Evolutionary conservation across 768 basidiomycete species (phyloP).

Genomic region (Boletus huronensis): DNA sequence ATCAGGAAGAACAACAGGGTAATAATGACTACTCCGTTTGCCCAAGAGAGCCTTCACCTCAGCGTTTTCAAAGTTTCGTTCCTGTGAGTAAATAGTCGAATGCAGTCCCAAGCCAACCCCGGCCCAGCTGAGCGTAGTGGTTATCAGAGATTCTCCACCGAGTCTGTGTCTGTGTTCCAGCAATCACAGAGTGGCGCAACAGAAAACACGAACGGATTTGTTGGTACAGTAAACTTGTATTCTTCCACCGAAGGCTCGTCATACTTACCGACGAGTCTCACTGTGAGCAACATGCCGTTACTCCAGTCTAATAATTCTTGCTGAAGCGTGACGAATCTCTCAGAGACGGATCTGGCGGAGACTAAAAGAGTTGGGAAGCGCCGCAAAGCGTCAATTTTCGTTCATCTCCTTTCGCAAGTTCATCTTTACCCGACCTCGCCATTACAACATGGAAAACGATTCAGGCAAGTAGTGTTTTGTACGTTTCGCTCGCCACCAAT

Average conservation of each 20-base stretch:
- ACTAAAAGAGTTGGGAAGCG: slow-evolving; percentile 10
- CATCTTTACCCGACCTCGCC: slow-evolving; percentile 18
- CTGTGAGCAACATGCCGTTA: slow-evolving; percentile 9
- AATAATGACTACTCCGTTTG: background rate
- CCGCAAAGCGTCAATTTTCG: slow-evolving; percentile 15
- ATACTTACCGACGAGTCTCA: slow-evolving; percentile 4
- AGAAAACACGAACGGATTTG: slow-evolving; percentile 2
- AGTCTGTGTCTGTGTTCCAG: slow-evolving; percentile 17
- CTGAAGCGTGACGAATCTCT: background rate
- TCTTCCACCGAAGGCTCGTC: slow-evolving; percentile 8
- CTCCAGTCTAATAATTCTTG: background rate
- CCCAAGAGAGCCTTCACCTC: slow-evolving; percentile 7
- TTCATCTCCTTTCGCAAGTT: slow-evolving; percentile 14
- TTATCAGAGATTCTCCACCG: slow-evolving; percentile 27
- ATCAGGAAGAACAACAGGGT: slow-evolving; percentile 9
- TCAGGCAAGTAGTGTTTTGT: slow-evolving; percentile 17
- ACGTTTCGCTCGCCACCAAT: background rate
- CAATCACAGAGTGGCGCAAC: slow-evolving; percentile 8
- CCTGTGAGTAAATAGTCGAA: slow-evolving; percentile 16
- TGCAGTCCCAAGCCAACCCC: background rate
- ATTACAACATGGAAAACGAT: slow-evolving; percentile 17
- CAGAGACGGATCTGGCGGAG: slow-evolving; percentile 21
- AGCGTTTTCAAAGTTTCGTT: slow-evolving; percentile 26
- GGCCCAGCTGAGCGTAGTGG: background rate
- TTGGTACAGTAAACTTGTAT: background rate